Conservation (phyloP, 768 basidiomycete species). For the Boletus sensibilis region DNA sequence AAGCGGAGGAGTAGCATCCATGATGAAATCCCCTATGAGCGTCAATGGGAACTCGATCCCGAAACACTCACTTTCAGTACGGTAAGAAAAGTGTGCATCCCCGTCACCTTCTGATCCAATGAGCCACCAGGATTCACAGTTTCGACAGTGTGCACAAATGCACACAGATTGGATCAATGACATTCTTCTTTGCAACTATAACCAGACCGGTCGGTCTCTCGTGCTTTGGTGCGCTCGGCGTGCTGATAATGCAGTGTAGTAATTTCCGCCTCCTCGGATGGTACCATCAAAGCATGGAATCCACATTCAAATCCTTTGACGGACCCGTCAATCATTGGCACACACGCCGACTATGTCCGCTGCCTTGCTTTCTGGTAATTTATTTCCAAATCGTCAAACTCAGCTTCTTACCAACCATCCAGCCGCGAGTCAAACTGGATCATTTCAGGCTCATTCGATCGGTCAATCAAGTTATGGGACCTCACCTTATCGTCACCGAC, state of each 20-base stretch:
- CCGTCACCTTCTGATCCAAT: slow-evolving; percentile 5
- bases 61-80: slow-evolving; percentile 46
- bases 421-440: slow-evolving; percentile 85
- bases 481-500: slow-evolving; percentile 45
- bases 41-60: slow-evolving; percentile 77
- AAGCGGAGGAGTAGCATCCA: slow-evolving; percentile 31
- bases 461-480: slow-evolving; percentile 95
- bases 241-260: slow-evolving; percentile 43
- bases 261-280: slow-evolving; percentile 93
- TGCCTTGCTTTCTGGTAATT: slow-evolving; percentile 70
- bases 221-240: background rate
- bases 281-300: slow-evolving; percentile 90
- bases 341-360: slow-evolving; percentile 84
- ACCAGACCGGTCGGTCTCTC: slow-evolving; percentile 69
- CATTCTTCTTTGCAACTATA: slow-evolving; percentile 84
- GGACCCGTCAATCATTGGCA: slow-evolving; percentile 68
- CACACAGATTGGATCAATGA: slow-evolving; percentile 99
- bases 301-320: slow-evolving; percentile 64
- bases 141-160: slow-evolving; percentile 85
- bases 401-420: slow-evolving; percentile 10
- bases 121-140: slow-evolving; percentile 50
- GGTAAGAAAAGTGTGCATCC: slow-evolving; percentile 38
- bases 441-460: slow-evolving; percentile 92
- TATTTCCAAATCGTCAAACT: slow-evolving; percentile 1
- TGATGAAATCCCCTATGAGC: slow-evolving; percentile 56